Conservation (phyloP, 331 rosid genomes). For the Phaseolus coccineus region DNA sequence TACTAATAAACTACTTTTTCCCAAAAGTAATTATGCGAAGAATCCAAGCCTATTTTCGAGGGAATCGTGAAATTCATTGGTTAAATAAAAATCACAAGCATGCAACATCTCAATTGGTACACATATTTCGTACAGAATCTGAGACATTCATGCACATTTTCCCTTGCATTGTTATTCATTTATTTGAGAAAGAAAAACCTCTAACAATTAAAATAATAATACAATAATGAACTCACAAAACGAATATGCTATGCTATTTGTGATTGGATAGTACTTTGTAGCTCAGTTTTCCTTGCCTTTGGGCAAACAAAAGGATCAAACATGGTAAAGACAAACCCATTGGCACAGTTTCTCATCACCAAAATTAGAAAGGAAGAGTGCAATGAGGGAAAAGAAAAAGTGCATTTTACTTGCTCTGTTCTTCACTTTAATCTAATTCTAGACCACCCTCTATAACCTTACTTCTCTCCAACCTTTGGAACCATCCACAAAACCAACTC, state of each 20-base stretch:
- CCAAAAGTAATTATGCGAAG: constrained; percentile 8
- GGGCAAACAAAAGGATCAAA: constrained; percentile 34
- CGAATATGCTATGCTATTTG: neutral
- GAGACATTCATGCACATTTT: neutral
- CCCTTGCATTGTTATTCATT: neutral
- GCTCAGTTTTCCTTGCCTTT: neutral
- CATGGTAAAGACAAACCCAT: constrained; percentile 1
- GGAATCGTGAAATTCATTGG: neutral
- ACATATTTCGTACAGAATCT: constrained; percentile 18
- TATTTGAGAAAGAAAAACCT: neutral
- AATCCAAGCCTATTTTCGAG: neutral
- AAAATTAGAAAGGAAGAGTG: neutral
- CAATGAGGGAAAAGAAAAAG: neutral
- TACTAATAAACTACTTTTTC: constrained; percentile 3
- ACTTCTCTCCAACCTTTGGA: neutral
- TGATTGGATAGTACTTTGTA: neutral
- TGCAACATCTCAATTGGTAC: constrained; percentile 1
- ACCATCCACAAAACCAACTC: no score
- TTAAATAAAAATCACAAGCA: constrained; percentile 26
- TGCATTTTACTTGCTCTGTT: neutral
- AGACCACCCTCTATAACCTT: neutral
- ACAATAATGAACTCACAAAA: neutral
- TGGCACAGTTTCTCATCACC: neutral
- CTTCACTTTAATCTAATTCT: neutral
- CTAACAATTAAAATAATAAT: constrained; percentile 1